A percentile compares a stretch with the other conserved stretches of the same genome.
These are phyloP conservation scores for Xylaria sp. DNA, from an alignment of 2,329 filamentous ascomycete species.

Conservation along the genomic window DNA sequence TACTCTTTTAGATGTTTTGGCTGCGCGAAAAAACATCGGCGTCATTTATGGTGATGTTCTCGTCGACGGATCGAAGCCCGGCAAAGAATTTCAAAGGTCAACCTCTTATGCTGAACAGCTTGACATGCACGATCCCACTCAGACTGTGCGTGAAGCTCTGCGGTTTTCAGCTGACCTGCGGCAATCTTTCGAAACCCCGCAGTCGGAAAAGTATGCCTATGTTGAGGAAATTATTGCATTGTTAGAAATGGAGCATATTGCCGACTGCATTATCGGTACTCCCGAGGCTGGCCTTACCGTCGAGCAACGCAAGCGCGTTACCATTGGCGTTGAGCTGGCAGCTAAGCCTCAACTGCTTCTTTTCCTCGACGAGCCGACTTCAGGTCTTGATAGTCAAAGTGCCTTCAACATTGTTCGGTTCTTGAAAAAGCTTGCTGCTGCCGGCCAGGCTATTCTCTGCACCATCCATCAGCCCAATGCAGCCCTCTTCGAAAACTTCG, in stretches of 20 bases:
- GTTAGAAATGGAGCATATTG: constrained; percentile 67
- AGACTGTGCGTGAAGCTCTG: constrained; percentile 72
- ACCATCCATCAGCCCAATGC: constrained; percentile 93
- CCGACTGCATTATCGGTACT: constrained; percentile 67
- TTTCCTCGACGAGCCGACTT: constrained; percentile 83
- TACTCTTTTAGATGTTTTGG: constrained; percentile 81
- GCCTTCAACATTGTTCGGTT: constrained; percentile 83
- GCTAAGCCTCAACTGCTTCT: constrained; percentile 81
- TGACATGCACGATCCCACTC: constrained; percentile 69
- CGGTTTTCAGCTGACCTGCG: constrained; percentile 71
- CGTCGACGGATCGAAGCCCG: constrained; percentile 66
- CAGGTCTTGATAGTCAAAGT: constrained; percentile 76
- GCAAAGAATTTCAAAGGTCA: constrained; percentile 69
- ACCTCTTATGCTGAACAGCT: constrained; percentile 72
- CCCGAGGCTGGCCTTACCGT: constrained; percentile 76
- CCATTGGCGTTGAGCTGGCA: constrained; percentile 88
- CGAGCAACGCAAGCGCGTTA: constrained; percentile 78
- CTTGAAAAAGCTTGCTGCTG: constrained; percentile 78
- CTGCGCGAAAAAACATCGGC: constrained; percentile 69
- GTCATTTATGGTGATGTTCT: constrained; percentile 67
- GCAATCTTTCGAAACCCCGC: constrained; percentile 64
- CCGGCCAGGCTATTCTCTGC: constrained; percentile 87
- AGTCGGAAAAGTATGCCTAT: constrained; percentile 66
- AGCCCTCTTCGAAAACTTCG: constrained; percentile 87
- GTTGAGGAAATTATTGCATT: constrained; percentile 70